phyloP scores from a whole-genome alignment of 1,284 basidiomycete species.

The Irpex sp. region DNA sequence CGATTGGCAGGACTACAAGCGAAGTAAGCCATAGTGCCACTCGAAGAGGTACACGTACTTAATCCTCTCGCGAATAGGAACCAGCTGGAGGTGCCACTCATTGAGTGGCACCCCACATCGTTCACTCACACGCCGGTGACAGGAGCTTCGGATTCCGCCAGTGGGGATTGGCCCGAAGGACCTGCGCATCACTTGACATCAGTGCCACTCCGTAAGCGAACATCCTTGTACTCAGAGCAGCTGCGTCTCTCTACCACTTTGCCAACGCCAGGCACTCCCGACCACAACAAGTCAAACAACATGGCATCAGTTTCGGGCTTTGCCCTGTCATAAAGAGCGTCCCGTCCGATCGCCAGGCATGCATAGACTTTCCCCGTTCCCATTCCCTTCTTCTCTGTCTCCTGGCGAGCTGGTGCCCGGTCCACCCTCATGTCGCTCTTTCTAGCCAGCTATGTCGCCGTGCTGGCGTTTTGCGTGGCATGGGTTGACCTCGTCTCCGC shows the following conservation, averaged over 20 bases:
- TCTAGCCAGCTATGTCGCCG: not conserved
- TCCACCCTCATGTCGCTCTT: constrained; percentile 1
- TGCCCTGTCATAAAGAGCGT: not conserved
- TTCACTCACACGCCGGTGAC: not conserved
- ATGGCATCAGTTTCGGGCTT: not conserved
- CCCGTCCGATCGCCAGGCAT: not conserved
- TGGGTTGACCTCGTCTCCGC: not conserved
- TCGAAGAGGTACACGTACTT: too few species aligned
- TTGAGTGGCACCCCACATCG: too few species aligned
- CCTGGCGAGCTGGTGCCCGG: constrained; percentile 6
- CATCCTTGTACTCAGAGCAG: not conserved
- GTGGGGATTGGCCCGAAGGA: not conserved
- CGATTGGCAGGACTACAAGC: too few species aligned
- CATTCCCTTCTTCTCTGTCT: constrained; percentile 3
- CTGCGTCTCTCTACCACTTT: not conserved
- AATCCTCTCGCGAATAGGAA: too few species aligned
- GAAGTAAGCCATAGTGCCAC: too few species aligned
- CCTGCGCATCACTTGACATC: not conserved
- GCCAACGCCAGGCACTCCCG: not conserved
- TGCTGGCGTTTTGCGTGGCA: not conserved
- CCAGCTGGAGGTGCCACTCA: too few species aligned
- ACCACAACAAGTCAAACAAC: not conserved
- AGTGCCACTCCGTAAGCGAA: not conserved
- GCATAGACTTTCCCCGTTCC: not conserved
- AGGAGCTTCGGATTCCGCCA: not conserved